Conservation (phyloP, 257 asterid species). For the Solanum piurae region DNA sequence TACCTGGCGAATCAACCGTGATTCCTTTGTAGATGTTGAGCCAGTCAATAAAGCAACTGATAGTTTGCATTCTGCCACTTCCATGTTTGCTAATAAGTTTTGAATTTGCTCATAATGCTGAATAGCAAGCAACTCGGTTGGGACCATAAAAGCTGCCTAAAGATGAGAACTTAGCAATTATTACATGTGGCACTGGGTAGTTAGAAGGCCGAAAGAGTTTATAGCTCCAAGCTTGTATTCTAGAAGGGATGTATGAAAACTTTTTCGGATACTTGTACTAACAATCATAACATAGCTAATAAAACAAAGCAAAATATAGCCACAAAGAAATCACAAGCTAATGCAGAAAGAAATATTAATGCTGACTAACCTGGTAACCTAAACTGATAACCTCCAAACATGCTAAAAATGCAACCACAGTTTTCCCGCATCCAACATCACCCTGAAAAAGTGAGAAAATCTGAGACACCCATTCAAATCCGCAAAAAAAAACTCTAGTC, state of each 20-base stretch:
- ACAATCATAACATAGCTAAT: neutral
- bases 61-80: constrained; percentile 36
- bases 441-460: constrained; percentile 39
- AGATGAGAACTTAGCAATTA: constrained; percentile 2
- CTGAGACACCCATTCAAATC: neutral
- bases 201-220: neutral
- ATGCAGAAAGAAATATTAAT: neutral
- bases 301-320: neutral
- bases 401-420: constrained; percentile 88
- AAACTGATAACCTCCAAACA: constrained; percentile 91
- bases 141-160: constrained; percentile 99
- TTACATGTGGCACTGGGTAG: neutral
- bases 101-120: constrained; percentile 85
- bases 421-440: constrained; percentile 98
- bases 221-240: neutral
- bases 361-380: constrained; percentile 61
- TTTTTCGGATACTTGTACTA: neutral
- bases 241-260: neutral
- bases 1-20: constrained; percentile 64
- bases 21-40: constrained; percentile 72
- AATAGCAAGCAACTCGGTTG: constrained; percentile 89
- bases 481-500: neutral
- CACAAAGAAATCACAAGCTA: neutral
- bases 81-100: constrained; percentile 54
- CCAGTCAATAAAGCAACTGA: constrained; percentile 80